phyloP scores from a whole-genome alignment of 768 basidiomycete species.

The Psilocybe subaeruginosa region DNA sequence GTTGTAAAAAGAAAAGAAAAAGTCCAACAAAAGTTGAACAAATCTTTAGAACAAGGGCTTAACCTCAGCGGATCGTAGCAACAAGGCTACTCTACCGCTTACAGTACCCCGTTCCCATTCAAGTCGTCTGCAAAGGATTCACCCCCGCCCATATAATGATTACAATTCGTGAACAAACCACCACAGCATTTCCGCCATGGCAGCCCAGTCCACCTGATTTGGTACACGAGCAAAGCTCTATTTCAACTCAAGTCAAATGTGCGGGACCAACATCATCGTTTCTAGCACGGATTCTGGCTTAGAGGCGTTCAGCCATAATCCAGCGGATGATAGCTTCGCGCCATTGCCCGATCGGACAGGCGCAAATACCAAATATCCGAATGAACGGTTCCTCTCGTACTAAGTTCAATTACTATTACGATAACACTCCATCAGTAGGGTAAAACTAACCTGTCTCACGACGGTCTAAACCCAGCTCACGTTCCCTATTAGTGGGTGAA shows the following conservation, averaged over 20 bases:
- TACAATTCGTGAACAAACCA: conserved; percentile 58
- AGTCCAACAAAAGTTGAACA: conserved; percentile 56
- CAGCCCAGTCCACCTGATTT: conserved; percentile 57
- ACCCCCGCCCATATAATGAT: conserved; percentile 70
- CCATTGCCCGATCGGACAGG: conserved; percentile 79
- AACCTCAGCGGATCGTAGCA: conserved; percentile 79
- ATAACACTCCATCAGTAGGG: conserved; percentile 79
- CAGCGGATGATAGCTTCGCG: conserved; percentile 81
- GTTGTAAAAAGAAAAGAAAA: conserved; percentile 37
- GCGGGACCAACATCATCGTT: conserved; percentile 72
- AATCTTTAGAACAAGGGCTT: conserved; percentile 74
- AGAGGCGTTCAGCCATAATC: conserved; percentile 87
- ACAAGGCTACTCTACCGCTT: conserved; percentile 81
- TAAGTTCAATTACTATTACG: conserved; percentile 79
- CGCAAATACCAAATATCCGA: conserved; percentile 84
- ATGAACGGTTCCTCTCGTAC: conserved; percentile 85
- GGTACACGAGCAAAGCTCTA: conserved; percentile 75
- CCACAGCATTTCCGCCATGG: conserved; percentile 55
- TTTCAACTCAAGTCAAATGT: conserved; percentile 64
- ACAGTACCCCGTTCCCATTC: conserved; percentile 76
- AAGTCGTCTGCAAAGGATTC: conserved; percentile 83
- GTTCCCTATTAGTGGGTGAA: conserved; percentile 82
- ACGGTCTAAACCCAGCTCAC: conserved; percentile 84
- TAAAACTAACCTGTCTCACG: conserved; percentile 88
- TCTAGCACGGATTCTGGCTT: conserved; percentile 82